Base-by-base conservation (phyloP, 352 stramenopile species). In the Plasmopara muralis region DNA sequence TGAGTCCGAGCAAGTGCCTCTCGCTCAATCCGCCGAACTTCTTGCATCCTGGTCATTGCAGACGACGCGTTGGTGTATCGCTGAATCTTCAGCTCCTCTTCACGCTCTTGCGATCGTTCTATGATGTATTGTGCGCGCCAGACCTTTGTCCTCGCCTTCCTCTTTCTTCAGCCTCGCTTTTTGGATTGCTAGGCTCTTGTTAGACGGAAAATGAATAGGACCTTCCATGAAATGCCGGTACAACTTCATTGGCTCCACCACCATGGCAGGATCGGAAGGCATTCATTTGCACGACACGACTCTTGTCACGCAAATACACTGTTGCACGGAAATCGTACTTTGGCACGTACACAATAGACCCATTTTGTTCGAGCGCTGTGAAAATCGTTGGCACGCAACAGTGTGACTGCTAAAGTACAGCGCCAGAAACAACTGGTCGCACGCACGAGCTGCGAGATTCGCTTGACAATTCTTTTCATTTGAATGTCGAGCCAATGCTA, bases 261-360 rank as follows among this genome's bases (percentile, higher is more conserved):
- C 73, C n/a, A n/a, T 87, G 5, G 80, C 66, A 0, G 78, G 77
- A 0, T 61, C 49, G 2, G 74, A 86, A 46, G 9, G 83, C 76
- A 14, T 93, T 72, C 50, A 93, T 78, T 54, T 97, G 88, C 20
- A 97, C 74, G 37, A 80, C 64, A 28, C 87, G 85, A 40, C 85
- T 79, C 47, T 74, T 85, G 61, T 97, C 90, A 20, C 74, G 74
- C 16, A 98, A 69, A 67, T 96, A 98, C 33, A 98, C 87, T 10
- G 89, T 87, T 3, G 80, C 87, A 43, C 87, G 86, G 18, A 97
- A 56, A 53, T 97, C 90, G 59, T 97, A 97, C 40, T 84, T 82
- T 8, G 92, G 92, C 12, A 98, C 66, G 64, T 97, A 98, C 18
- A 95, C 89, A 16, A 96, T 83, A 57, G 97, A 89, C 9, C 92